Evolutionary conservation across 108 stramenopile genomes (phyloP).

Genomic region (Thalassiosira profunda): DNA sequence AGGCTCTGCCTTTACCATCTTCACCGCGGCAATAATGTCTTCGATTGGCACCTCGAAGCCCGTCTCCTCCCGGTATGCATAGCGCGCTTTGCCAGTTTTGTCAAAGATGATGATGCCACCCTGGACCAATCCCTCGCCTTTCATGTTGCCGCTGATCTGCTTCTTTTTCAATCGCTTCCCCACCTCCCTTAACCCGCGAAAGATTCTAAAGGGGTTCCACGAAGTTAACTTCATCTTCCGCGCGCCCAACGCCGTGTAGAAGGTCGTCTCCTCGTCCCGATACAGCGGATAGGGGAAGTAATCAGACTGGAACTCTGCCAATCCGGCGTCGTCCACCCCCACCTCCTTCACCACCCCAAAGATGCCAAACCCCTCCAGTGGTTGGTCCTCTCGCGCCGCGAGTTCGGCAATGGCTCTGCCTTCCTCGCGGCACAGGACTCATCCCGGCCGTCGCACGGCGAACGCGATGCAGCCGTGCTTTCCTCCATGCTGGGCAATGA

Average conservation of each 20-base stretch:
- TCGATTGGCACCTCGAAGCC: slow-evolving; percentile 49
- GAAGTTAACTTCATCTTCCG: slow-evolving; percentile 31
- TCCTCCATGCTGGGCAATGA: slow-evolving; percentile 36
- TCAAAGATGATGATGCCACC: slow-evolving; percentile 70
- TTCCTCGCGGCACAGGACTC: slow-evolving; percentile 75
- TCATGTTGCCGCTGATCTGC: slow-evolving; percentile 59
- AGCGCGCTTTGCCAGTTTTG: slow-evolving; percentile 30
- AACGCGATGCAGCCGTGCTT: slow-evolving; percentile 52
- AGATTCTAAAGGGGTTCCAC: slow-evolving; percentile 59
- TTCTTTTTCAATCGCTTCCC: slow-evolving; percentile 42
- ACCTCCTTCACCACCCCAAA: slow-evolving; percentile 66
- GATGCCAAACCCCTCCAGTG: slow-evolving; percentile 49
- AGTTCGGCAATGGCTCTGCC: slow-evolving; percentile 56
- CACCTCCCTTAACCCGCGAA: slow-evolving; percentile 38
- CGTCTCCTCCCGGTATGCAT: slow-evolving; percentile 65
- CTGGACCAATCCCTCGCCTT: slow-evolving; percentile 67
- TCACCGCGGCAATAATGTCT: slow-evolving; percentile 50
- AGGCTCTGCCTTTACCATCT: slow-evolving; percentile 23
- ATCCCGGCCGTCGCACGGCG: slow-evolving; percentile 73
- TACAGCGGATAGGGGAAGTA: slow-evolving; percentile 61
- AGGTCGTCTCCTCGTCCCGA: slow-evolving; percentile 43
- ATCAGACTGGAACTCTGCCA: slow-evolving; percentile 48
- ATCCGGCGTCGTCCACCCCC: slow-evolving; percentile 48
- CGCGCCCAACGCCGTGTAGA: slow-evolving; percentile 60
- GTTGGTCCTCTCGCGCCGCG: slow-evolving; percentile 45